Conservation (phyloP, 2,329 filamentous ascomycete genomes). For the Boeremia exigua region DNA sequence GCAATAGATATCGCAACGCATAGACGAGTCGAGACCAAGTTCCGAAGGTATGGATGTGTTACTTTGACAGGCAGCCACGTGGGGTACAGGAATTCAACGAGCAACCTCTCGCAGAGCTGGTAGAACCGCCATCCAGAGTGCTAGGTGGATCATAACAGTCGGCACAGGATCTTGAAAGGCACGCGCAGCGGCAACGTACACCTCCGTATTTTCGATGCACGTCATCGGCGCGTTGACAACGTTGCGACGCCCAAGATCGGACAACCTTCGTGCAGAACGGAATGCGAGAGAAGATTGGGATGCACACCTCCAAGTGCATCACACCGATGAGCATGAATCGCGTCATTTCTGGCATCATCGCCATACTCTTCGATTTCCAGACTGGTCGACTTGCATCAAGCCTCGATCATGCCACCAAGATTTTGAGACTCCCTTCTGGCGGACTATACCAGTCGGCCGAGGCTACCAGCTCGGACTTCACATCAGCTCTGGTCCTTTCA, state of each 20-base stretch:
- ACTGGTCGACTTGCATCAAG: conserved; percentile 5
- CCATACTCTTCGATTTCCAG: background rate
- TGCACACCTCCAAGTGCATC: background rate
- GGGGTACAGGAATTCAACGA: background rate
- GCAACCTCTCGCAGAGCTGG: background rate
- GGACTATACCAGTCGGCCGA: background rate
- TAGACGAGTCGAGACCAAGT: background rate
- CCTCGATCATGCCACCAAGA: background rate
- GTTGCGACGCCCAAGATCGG: no score
- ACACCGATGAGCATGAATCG: background rate
- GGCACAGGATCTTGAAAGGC: background rate
- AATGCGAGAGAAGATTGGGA: background rate
- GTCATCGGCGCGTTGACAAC: no score
- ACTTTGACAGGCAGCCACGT: conserved; percentile 2
- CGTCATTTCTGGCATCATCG: background rate
- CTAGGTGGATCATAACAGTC: background rate
- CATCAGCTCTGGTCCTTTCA: background rate
- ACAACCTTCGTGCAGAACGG: background rate
- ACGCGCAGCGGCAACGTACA: background rate
- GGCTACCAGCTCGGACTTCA: background rate
- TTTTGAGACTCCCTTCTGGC: conserved; percentile 1
- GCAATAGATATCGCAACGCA: no score
- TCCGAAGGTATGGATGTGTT: background rate
- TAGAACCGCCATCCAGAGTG: background rate
- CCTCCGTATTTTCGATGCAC: no score